These are phyloP conservation scores for Blepharisma undulans DNA, from an alignment of 169 alveolate species.

Conservation along the genomic window DNA sequence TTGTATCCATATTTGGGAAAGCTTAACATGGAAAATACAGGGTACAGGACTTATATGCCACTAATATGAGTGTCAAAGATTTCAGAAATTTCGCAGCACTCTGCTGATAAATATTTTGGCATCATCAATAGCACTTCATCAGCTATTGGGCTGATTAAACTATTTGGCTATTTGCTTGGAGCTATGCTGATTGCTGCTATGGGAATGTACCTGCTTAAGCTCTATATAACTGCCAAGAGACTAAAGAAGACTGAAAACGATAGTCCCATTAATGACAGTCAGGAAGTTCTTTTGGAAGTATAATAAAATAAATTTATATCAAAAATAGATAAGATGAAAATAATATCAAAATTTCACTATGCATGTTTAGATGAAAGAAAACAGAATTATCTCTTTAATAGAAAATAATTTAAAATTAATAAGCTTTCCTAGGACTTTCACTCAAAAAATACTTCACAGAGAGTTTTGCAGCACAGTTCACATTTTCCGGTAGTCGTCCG, in stretches of 20 bases:
- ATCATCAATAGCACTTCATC: background rate
- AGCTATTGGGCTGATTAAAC: background rate
- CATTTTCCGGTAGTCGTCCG: background rate
- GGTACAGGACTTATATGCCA: conserved; percentile 31
- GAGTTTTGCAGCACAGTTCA: background rate
- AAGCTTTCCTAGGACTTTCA: background rate
- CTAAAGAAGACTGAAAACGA: background rate
- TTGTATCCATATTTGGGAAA: background rate
- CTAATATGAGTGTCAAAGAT: background rate
- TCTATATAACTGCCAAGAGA: background rate
- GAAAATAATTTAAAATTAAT: too few relatives aligned
- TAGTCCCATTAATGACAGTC: background rate
- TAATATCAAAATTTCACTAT: too few relatives aligned
- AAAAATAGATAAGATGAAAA: too few relatives aligned
- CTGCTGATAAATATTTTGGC: conserved; percentile 6
- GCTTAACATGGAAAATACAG: background rate
- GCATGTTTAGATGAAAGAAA: too few relatives aligned
- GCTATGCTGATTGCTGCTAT: background rate
- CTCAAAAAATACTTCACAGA: background rate
- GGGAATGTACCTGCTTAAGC: background rate
- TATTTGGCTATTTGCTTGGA: background rate
- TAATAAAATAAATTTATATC: too few relatives aligned
- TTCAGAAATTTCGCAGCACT: background rate
- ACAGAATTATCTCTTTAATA: too few relatives aligned
- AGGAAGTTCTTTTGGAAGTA: background rate